Percentiles rank a stretch among this genome's conserved stretches.
These are phyloP conservation scores for Pseudonectria foliicola DNA, from an alignment of 2,329 filamentous ascomycete species.

Conservation along the genomic window DNA sequence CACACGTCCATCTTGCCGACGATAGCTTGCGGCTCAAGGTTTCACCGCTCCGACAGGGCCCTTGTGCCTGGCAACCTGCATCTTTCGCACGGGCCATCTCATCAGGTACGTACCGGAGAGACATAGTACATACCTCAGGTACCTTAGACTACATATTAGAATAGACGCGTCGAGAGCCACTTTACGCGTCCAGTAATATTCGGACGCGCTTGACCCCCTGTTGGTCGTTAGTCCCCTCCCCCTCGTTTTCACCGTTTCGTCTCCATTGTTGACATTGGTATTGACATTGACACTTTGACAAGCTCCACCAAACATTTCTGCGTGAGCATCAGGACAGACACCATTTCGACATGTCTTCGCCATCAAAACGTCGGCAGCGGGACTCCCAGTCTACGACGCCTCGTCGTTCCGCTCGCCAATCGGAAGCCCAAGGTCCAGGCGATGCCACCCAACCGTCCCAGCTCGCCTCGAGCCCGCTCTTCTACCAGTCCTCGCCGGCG, in stretches of 20 bases:
- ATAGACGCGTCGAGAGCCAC: slow-evolving; percentile 21
- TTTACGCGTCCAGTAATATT: slow-evolving; percentile 31
- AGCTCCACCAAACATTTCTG: slow-evolving; percentile 5
- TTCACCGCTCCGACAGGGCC: slow-evolving; percentile 21
- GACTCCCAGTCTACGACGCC: slow-evolving; percentile 45
- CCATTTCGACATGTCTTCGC: slow-evolving; percentile 33
- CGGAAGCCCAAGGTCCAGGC: slow-evolving; percentile 37
- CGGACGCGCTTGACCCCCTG: slow-evolving; percentile 20
- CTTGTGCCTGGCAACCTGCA: no score
- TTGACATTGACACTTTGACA: no score
- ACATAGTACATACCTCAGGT: no score
- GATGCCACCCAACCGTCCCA: slow-evolving; percentile 36
- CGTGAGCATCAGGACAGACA: slow-evolving; percentile 2
- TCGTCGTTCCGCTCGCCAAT: slow-evolving; percentile 34
- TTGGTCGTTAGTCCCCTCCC: slow-evolving; percentile 17
- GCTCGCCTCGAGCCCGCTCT: slow-evolving; percentile 72
- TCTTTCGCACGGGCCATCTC: no score
- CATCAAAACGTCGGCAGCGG: slow-evolving; percentile 39
- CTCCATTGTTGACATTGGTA: slow-evolving; percentile 15
- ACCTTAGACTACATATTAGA: no score
- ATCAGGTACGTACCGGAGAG: no score
- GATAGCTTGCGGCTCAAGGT: slow-evolving; percentile 19
- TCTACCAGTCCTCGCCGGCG: slow-evolving; percentile 53
- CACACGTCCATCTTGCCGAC: slow-evolving; percentile 14
- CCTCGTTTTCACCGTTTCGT: slow-evolving; percentile 15